Evolutionary conservation across 2,329 filamentous ascomycete genomes (phyloP).

Genomic region (Verticillium tricorpus): DNA sequence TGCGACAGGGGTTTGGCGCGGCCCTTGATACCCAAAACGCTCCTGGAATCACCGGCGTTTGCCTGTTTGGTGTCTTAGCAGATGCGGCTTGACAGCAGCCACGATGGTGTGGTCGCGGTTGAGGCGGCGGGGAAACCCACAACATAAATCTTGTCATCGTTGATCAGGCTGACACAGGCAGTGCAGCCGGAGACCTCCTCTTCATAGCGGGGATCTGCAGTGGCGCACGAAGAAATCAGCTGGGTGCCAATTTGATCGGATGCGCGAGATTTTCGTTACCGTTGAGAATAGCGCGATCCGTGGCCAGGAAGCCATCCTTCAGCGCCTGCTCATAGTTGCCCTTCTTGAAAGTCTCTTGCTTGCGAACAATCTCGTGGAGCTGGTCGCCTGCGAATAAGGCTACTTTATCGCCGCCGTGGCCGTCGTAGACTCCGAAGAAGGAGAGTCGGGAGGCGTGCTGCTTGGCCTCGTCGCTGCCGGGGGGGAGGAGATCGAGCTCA

Average conservation of each 20-base stretch:
- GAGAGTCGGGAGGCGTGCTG: slow-evolving; percentile 71
- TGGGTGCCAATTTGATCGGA: background rate
- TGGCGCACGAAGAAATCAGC: background rate
- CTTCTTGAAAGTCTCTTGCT: slow-evolving; percentile 88
- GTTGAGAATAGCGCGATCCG: slow-evolving; percentile 90
- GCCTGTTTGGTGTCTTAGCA: slow-evolving; percentile 45
- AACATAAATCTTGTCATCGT: slow-evolving; percentile 87
- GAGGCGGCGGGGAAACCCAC: slow-evolving; percentile 53
- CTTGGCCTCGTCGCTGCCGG: slow-evolving; percentile 50
- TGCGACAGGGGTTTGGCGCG: slow-evolving; percentile 97
- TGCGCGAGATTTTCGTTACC: slow-evolving; percentile 49
- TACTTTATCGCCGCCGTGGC: slow-evolving; percentile 95
- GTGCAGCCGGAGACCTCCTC: slow-evolving; percentile 98
- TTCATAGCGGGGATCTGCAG: slow-evolving; percentile 86
- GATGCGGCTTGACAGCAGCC: background rate
- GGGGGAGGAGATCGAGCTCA: slow-evolving; percentile 76
- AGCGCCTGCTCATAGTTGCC: slow-evolving; percentile 92
- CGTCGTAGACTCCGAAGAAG: slow-evolving; percentile 98
- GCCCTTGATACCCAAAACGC: slow-evolving; percentile 92
- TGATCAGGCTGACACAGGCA: slow-evolving; percentile 85
- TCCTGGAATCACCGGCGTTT: slow-evolving; percentile 94
- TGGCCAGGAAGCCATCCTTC: slow-evolving; percentile 95
- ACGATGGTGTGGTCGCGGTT: background rate
- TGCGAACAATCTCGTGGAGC: slow-evolving; percentile 89
- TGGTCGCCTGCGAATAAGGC: slow-evolving; percentile 89